phyloP scores from a whole-genome alignment of 805 yeast genomes.

The Cyberlindnera euphorbiiphila region DNA sequence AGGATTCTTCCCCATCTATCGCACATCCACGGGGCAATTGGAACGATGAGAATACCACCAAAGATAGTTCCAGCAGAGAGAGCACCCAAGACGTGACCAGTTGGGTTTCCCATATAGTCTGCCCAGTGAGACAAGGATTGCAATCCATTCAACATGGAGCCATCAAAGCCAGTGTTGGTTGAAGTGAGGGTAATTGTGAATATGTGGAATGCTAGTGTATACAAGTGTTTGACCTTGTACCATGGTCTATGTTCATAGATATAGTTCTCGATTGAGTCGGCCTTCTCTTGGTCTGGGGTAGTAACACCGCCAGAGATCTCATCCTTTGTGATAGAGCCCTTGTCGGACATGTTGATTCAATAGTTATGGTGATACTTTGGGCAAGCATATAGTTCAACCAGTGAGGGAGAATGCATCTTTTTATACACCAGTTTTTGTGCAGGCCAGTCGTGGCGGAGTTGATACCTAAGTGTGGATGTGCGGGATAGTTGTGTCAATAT shows the following conservation, averaged over 20 bases:
- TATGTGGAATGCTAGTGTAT: slow-evolving; percentile 33
- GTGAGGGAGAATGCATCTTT: background rate
- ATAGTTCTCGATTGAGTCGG: slow-evolving; percentile 9
- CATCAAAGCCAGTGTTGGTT: slow-evolving; percentile 45
- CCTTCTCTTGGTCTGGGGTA: background rate
- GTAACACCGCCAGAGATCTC: background rate
- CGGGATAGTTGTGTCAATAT: too few relatives aligned
- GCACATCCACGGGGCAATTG: slow-evolving; percentile 28
- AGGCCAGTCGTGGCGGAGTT: too few relatives aligned
- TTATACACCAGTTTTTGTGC: background rate
- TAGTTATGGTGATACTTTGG: background rate
- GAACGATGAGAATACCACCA: slow-evolving; percentile 35
- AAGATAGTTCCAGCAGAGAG: slow-evolving; percentile 37
- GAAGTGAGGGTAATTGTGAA: slow-evolving; percentile 42
- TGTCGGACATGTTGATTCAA: background rate
- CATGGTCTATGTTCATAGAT: slow-evolving; percentile 26
- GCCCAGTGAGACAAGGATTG: slow-evolving; percentile 41
- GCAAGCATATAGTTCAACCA: background rate
- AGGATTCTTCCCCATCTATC: slow-evolving; percentile 42
- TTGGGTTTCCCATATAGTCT: slow-evolving; percentile 35
- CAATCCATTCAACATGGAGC: slow-evolving; percentile 46
- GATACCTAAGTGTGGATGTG: too few relatives aligned
- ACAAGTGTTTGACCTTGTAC: slow-evolving; percentile 35
- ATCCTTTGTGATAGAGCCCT: slow-evolving; percentile 1
- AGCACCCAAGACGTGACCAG: slow-evolving; percentile 37